Percentiles rank a stretch among this genome's conserved stretches.
These are phyloP conservation scores for Colletotrichum liriopes DNA, from an alignment of 2,329 filamentous ascomycete genomes.

Conservation along the genomic window DNA sequence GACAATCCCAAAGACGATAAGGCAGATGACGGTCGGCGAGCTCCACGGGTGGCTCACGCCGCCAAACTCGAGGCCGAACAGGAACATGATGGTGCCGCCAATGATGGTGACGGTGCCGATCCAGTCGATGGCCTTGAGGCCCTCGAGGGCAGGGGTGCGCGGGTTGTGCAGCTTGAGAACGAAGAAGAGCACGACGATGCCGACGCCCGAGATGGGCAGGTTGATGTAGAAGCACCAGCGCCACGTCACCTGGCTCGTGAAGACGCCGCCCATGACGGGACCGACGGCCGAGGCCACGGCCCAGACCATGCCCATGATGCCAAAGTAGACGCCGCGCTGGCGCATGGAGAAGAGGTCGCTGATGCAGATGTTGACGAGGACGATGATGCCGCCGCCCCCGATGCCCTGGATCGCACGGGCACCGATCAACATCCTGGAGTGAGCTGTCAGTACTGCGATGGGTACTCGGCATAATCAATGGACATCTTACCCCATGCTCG, in stretches of 20 bases:
- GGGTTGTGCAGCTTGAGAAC: constrained; percentile 79
- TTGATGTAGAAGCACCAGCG: constrained; percentile 67
- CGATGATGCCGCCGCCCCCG: constrained; percentile 66
- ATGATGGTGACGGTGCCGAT: constrained; percentile 74
- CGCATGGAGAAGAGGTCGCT: constrained; percentile 68
- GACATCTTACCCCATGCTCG: constrained; percentile 53
- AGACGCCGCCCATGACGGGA: constrained; percentile 75
- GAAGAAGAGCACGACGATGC: constrained; percentile 72
- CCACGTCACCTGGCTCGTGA: constrained; percentile 75
- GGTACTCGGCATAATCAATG: no score
- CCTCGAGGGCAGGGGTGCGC: constrained; percentile 72
- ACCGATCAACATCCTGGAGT: constrained; percentile 59
- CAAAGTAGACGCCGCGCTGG: constrained; percentile 67
- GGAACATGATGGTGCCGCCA: constrained; percentile 77
- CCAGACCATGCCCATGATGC: constrained; percentile 78
- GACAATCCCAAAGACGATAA: constrained; percentile 72
- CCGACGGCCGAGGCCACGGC: constrained; percentile 77
- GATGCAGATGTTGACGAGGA: constrained; percentile 69
- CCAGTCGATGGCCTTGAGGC: constrained; percentile 75
- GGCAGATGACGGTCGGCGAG: constrained; percentile 73
- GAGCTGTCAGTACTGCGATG: neutral
- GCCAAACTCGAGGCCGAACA: constrained; percentile 80
- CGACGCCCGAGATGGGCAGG: constrained; percentile 68
- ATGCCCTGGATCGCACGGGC: constrained; percentile 66
- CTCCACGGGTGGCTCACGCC: constrained; percentile 75